Evolutionary conservation across 371 early-diverging fungal species (phyloP).

Genomic region (Mucor ambiguus): DNA sequence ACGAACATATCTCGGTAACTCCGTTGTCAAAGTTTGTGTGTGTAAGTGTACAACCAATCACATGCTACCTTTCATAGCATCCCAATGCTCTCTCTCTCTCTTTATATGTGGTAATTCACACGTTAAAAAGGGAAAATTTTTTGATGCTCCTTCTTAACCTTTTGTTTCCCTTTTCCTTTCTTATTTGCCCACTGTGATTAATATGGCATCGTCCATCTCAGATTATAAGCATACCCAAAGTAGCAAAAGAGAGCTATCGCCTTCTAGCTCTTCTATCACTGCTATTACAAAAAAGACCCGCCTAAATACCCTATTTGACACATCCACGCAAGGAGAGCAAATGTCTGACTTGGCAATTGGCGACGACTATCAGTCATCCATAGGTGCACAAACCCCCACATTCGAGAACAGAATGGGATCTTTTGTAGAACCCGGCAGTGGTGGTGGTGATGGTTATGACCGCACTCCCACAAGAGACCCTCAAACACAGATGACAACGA

Average conservation of each 20-base stretch:
- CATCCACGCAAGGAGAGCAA: neutral
- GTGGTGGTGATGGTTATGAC: constrained; percentile 6
- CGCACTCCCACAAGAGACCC: constrained; percentile 3
- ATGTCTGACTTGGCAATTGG: neutral
- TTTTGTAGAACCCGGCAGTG: neutral
- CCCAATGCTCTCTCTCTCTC: neutral
- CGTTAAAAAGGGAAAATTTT: neutral
- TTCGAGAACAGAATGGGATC: neutral
- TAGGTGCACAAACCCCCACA: constrained; percentile 8
- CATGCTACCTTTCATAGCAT: neutral
- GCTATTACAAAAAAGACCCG: constrained; percentile 6
- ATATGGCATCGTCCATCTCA: neutral
- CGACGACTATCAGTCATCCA: neutral
- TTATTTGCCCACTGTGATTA: neutral
- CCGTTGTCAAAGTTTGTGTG: neutral
- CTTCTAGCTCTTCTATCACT: neutral
- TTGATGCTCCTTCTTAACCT: constrained; percentile 1
- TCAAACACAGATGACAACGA: neutral
- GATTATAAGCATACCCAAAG: neutral
- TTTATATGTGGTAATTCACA: neutral
- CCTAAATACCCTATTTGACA: constrained; percentile 13
- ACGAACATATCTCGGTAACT: neutral
- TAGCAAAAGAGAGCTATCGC: constrained; percentile 12
- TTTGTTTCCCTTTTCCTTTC: neutral
- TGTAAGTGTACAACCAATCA: neutral